Base-by-base conservation (phyloP, 192 early-diverging fungal genomes). In the Umbelopsis sp. region DNA sequence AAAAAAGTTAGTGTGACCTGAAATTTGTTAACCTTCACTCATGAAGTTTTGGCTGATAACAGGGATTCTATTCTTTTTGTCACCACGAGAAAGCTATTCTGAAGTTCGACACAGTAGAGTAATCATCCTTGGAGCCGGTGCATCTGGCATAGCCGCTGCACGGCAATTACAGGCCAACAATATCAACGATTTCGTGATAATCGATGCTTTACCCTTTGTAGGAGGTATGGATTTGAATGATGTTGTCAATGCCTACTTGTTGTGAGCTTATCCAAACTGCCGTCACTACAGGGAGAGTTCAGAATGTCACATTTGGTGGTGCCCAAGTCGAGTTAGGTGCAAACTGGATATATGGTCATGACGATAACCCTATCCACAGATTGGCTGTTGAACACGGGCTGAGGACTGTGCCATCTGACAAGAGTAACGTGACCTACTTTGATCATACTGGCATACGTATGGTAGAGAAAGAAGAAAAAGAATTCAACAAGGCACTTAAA, bases 361-460 rank as follows among this genome's bases (percentile, higher is more conserved):
- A 71, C 17, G 44, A 72, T 20, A 82, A 82, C 67, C 81, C 77
- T n/a, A 73, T 82, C n/a, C 72, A 76, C 17, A 52, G 50, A 26
- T 54, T 82, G 31, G 78, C 80, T 20, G 4, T 65, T 8, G 24
- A 70, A 24, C 53, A 76, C 56, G 81, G 78, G 6, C 38, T 82
- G 25, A 80, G 74, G 29, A 71, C 74, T 0, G 65, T 45, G 25
- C 65, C 71, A 29, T 76, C 54, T 67, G 74, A 82, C 45, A 76
- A 76, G n/a, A 62, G 68, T 36, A 72, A 82, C 59, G 45, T 75
- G 24, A 70, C 44, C 10, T 73, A 51, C 65, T 79, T 76, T 68
- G 70, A 72, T 32, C 52, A 74, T 14, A 12, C 73, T 14, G 75
- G 79, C 5, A n/a, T 25, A 20, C 49, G 66, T 8, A 50, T 38